phyloP scores from a whole-genome alignment of 768 basidiomycete genomes.

The Mycena albidolilacea region DNA sequence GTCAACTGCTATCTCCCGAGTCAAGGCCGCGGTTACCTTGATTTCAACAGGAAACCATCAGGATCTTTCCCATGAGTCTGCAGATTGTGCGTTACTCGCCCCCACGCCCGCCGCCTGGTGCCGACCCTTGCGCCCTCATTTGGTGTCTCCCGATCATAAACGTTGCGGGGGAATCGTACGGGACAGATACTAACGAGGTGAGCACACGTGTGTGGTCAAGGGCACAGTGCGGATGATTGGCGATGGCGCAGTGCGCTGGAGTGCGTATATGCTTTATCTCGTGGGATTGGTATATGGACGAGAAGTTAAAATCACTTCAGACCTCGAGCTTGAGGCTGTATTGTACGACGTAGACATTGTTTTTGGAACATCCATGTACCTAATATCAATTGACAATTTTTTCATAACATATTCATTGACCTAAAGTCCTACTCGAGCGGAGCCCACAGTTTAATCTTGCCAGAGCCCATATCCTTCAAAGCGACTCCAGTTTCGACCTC shows the following conservation, averaged over 20 bases:
- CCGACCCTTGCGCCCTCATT: slow-evolving; percentile 45
- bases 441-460: background rate
- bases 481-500: background rate
- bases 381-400: background rate
- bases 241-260: slow-evolving; percentile 68
- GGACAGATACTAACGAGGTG: slow-evolving; percentile 53
- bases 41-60: slow-evolving; percentile 63
- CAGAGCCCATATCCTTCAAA: background rate
- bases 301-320: slow-evolving; percentile 40
- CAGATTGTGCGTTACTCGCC: slow-evolving; percentile 56
- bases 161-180: slow-evolving; percentile 61
- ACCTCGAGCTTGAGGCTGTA: slow-evolving; percentile 46
- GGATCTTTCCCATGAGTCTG: slow-evolving; percentile 69
- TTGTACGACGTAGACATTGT: too few relatives aligned
- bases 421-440: background rate
- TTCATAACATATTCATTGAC: background rate
- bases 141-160: slow-evolving; percentile 66
- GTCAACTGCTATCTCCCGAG: too few relatives aligned
- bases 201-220: slow-evolving; percentile 52
- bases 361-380: too few relatives aligned
- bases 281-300: background rate
- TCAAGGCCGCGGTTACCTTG: too few relatives aligned
- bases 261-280: slow-evolving; percentile 43
- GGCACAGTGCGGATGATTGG: slow-evolving; percentile 66
- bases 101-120: slow-evolving; percentile 42